Base-by-base conservation (phyloP, 148 eudicot species). In the Suaeda aralocaspica region DNA sequence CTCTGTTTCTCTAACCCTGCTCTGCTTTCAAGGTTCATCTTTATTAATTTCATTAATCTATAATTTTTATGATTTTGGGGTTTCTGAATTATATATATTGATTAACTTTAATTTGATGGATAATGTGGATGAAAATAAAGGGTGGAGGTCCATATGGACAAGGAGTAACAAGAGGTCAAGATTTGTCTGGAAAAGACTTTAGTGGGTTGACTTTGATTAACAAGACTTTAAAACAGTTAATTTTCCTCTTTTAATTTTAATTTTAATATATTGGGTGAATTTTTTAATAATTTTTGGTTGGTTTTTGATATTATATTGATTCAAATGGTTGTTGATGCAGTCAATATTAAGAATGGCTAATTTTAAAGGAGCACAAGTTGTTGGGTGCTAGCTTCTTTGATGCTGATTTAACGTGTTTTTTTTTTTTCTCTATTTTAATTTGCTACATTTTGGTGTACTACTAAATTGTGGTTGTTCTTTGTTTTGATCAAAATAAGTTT, bases 381-480 rank as follows among this genome's bases (percentile, higher is more conserved):
- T 65, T 93, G 36, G 96, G 98, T 59, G 96, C 98, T 63, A 93
- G 98, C 89, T 93, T 93, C 86, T 93, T 93, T 73, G 98, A 93
- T 83, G 91, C 98, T 46, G 96, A 90, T 86, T 83, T 93, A 77
- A 93, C 98, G 81, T 96, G 98, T 92, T 30, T 42, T 56, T 55
- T 64, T 22, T 41, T 24, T 49, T 36, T 51, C 41, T 19, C 2
- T 1, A 46, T 51, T 28, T 45, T 53, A 14, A 6, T 0, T 28
- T 52, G 55, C 45, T 29, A 6, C 11, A 26, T 70, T 18, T 24
- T 31, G 12, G 19, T 48, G 16, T 14, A 16, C 16, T 48, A 6
- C 19, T 13, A 28, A 2, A 59, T 60, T 59, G 63, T 21, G 39
- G n/a, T 31, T 59, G 22, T 59, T 59, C 22, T 12, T 30, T 31